Base-by-base conservation (phyloP, 495 filamentous ascomycete genomes). In the Talaromyces liani region DNA sequence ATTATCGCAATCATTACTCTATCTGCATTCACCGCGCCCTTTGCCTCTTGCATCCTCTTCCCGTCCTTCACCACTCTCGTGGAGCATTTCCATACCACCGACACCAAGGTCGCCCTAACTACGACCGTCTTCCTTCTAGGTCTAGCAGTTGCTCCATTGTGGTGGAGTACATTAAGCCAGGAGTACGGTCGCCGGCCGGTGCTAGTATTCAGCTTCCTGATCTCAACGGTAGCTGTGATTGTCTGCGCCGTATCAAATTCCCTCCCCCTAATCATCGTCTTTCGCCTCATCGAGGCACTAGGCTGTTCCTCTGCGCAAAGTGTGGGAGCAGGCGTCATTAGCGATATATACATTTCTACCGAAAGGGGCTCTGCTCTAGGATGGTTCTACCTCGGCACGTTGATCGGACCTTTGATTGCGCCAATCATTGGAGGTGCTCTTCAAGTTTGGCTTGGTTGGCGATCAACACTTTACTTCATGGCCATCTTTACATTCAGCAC, bases 391-490 rank as follows among this genome's bases (percentile, higher is more conserved):
- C 63, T 67, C 22, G 66, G 66, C 1, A 47, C 64, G 0, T 6
- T 65, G 36, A 53, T 62, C n/a, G 66, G 66, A 24, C 66, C 66
- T 22, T 24, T 63, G 16, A 27, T 65, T 14, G 64, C 63, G 8
- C 66, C 66, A 1, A 63, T 67, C 5, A 59, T 67, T 18, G 66
- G 66, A 29, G 66, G 66, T 49, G 53, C 60, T 3, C 49, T 65
- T 24, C 25, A 53, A 33, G 18, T 63, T 14, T 20, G 56, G 41
- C 61, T 36, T 18, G 53, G 59, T 18, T 67, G 66, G 66, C 63
- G 66, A 1, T 31, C 45, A 18, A 65, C 60, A 14, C 64, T 56
- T 8, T 67, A 53, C 18, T 63, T 67, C 14, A 39, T 65, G 64
- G 59, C 54, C 5, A 65, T 65, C 20, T 54, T 54, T 24, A 54